phyloP scores from a whole-genome alignment of 139 green algal genomes.

The Chlamydomonas incerta region DNA sequence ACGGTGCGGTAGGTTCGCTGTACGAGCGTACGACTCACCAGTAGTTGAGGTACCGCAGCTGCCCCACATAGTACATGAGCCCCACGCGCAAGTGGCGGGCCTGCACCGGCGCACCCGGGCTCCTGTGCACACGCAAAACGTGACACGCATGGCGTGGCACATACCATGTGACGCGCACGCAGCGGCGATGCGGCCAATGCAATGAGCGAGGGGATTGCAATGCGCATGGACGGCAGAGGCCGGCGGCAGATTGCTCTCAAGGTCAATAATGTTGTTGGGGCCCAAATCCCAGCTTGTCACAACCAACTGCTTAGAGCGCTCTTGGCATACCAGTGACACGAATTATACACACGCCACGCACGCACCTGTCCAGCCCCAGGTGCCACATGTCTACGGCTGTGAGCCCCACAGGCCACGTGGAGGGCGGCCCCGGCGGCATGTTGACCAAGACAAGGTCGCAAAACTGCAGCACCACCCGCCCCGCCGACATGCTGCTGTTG shows the following conservation, averaged over 20 bases:
- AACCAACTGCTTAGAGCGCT: too few relatives aligned
- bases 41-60: neutral
- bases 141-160: neutral
- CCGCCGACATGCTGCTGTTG: too few relatives aligned
- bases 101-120: too few relatives aligned
- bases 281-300: neutral
- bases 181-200: too few relatives aligned
- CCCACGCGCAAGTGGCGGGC: neutral
- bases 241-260: too few relatives aligned
- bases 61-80: neutral
- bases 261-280: neutral
- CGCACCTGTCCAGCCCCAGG: constrained; percentile 5
- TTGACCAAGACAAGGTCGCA: constrained; percentile 6
- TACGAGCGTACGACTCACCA: constrained; percentile 4
- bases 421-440: neutral
- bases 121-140: neutral
- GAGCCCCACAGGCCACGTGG: neutral
- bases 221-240: too few relatives aligned
- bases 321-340: too few relatives aligned
- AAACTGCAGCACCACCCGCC: neutral
- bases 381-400: neutral
- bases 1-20: too few relatives aligned
- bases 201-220: neutral
- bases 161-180: neutral
- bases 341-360: too few relatives aligned